Conservation (phyloP, 257 asterid genomes). For the Solanum raphanifolium region DNA sequence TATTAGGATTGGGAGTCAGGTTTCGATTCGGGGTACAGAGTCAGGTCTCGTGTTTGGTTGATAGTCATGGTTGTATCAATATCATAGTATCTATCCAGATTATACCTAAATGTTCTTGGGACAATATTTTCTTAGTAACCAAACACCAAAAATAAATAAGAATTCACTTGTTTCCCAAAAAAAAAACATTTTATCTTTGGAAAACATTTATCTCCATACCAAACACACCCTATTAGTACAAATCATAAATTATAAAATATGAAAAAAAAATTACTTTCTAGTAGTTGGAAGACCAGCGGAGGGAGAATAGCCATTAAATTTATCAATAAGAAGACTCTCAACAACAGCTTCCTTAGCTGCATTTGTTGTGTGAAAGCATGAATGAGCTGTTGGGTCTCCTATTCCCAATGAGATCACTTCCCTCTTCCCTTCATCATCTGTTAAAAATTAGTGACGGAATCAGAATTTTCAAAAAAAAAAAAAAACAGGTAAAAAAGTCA, state of each 20-base stretch:
- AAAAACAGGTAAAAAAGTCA: too few species aligned
- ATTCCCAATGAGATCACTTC: conserved; percentile 58
- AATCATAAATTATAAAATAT: background rate
- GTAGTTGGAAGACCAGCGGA: conserved; percentile 73
- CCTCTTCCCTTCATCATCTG: conserved; percentile 10
- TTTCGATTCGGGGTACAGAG: rapidly evolving
- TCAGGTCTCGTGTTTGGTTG: background rate
- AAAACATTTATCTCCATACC: background rate
- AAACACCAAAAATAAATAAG: background rate
- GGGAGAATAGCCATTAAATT: conserved; percentile 79
- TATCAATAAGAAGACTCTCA: conserved; percentile 37
- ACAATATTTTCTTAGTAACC: background rate
- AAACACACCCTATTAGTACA: background rate
- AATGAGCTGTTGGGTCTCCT: conserved; percentile 79
- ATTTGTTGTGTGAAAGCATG: conserved; percentile 50
- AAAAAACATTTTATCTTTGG: too few species aligned
- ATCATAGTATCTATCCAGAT: background rate
- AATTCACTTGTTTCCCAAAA: background rate
- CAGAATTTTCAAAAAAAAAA: background rate
- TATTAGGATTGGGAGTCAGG: background rate
- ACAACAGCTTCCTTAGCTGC: conserved; percentile 56
- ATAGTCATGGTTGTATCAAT: too few species aligned
- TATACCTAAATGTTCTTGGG: too few species aligned
- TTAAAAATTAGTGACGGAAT: background rate
- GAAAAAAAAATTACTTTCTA: conserved; percentile 33